phyloP scores from a whole-genome alignment of 352 stramenopile genomes.

The Phytophthora cactorum region DNA sequence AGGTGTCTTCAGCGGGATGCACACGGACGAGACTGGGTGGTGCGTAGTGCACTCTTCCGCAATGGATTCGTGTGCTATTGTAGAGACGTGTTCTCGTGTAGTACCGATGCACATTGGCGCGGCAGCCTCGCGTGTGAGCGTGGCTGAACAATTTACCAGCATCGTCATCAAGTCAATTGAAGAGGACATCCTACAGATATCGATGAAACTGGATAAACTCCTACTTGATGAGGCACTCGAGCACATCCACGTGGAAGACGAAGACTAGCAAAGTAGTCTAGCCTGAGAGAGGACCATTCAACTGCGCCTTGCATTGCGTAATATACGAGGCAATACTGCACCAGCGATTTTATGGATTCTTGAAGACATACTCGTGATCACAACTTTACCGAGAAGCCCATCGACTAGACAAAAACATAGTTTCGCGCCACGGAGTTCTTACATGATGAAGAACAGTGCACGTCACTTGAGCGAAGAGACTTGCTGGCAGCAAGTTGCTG shows the following conservation, averaged over 20 bases:
- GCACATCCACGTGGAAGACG: not conserved
- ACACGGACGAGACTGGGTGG: conserved; percentile 26
- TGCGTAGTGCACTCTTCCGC: conserved; percentile 6
- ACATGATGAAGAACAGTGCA: too few relatives aligned
- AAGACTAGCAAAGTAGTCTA: too few relatives aligned
- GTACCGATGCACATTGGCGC: conserved; percentile 6
- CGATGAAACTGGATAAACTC: conserved; percentile 12
- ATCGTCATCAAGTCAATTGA: conserved; percentile 12
- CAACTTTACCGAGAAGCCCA: too few relatives aligned
- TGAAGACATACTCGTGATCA: too few relatives aligned
- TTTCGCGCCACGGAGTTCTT: too few relatives aligned
- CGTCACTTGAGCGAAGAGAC: too few relatives aligned
- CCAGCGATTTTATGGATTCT: too few relatives aligned
- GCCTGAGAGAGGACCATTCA: too few relatives aligned
- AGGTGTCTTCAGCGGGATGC: conserved; percentile 6
- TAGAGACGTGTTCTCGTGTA: conserved; percentile 11
- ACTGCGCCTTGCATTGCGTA: too few relatives aligned
- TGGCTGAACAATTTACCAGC: conserved; percentile 9
- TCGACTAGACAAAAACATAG: too few relatives aligned
- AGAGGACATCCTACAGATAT: conserved; percentile 8
- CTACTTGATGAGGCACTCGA: conserved; percentile 12
- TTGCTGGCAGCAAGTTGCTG: too few relatives aligned
- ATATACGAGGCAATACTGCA: too few relatives aligned
- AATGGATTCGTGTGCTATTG: conserved; percentile 1
- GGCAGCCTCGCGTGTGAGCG: not conserved